phyloP scores from a whole-genome alignment of 2,329 filamentous ascomycete species.

The Tolypocladium sp. region DNA sequence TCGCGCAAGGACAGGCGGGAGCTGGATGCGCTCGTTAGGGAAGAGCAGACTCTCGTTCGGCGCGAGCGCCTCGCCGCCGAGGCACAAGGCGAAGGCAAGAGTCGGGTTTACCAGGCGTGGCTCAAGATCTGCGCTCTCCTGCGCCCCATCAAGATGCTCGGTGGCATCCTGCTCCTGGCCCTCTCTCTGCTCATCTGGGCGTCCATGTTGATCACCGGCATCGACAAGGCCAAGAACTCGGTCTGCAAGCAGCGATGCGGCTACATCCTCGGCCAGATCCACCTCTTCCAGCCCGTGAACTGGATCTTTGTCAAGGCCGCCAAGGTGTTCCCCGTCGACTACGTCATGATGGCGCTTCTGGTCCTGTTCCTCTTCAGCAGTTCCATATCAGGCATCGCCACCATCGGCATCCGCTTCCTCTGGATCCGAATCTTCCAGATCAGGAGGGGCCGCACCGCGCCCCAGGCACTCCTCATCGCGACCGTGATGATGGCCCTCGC shows the following conservation, averaged over 20 bases:
- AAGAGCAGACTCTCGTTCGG: conserved; percentile 86
- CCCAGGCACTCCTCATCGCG: conserved; percentile 83
- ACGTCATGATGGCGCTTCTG: conserved; percentile 76
- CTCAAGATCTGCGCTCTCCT: conserved; percentile 73
- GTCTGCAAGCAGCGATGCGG: conserved; percentile 85
- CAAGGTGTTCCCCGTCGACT: conserved; percentile 83
- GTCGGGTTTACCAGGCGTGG: conserved; percentile 66
- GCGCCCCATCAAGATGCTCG: conserved; percentile 79
- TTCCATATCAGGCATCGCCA: conserved; percentile 77
- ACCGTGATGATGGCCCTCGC: conserved; percentile 88
- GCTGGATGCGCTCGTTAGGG: conserved; percentile 74
- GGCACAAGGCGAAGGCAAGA: conserved; percentile 66
- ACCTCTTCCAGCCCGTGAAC: conserved; percentile 93
- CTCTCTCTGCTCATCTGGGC: conserved; percentile 70
- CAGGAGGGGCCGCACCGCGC: conserved; percentile 77
- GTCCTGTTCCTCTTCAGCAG: conserved; percentile 82
- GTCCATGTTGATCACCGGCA: conserved; percentile 89
- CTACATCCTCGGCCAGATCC: conserved; percentile 78
- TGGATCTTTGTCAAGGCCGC: conserved; percentile 70
- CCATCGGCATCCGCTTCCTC: conserved; percentile 87
- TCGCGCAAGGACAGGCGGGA: conserved; percentile 82
- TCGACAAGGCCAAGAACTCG: conserved; percentile 95
- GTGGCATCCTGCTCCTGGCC: conserved; percentile 69
- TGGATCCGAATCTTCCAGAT: conserved; percentile 94
- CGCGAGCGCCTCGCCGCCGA: conserved; percentile 82